These are phyloP conservation scores for Rhodotorula glutinis DNA, from an alignment of 1,284 basidiomycete genomes.

Conservation along the genomic window DNA sequence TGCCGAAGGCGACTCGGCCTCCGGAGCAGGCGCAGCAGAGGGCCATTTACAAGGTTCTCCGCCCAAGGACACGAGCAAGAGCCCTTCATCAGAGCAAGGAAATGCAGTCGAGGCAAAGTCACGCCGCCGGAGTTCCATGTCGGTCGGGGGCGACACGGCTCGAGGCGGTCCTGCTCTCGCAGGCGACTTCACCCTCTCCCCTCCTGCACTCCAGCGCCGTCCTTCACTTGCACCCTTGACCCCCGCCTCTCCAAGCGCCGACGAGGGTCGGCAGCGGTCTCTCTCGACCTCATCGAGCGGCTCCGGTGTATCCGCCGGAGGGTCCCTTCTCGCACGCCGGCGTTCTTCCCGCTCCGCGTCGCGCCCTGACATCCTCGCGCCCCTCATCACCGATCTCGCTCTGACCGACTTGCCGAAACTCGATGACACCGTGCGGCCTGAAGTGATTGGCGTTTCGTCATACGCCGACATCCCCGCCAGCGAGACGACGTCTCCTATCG, in stretches of 20 bases:
- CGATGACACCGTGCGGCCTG: constrained; percentile 17
- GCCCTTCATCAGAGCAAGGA: no score
- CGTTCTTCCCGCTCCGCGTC: constrained; percentile 6
- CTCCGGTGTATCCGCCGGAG: background rate
- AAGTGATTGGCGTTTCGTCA: constrained; percentile 15
- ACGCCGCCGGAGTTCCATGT: no score
- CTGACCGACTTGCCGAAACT: constrained; percentile 17
- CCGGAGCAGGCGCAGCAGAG: background rate
- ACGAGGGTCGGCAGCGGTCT: background rate
- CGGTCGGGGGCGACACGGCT: no score
- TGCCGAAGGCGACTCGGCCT: background rate
- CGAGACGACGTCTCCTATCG: constrained; percentile 11
- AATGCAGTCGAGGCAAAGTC: no score
- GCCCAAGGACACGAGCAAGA: no score
- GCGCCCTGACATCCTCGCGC: constrained; percentile 11
- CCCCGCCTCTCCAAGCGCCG: background rate
- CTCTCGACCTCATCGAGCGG: background rate
- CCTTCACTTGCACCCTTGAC: constrained; percentile 7
- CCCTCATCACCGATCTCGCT: constrained; percentile 16
- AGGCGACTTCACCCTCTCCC: background rate
- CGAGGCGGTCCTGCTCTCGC: no score
- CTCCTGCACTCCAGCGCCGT: background rate
- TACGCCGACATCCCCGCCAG: constrained; percentile 19
- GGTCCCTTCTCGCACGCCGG: constrained; percentile 9
- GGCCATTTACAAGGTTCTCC: no score